phyloP scores from a whole-genome alignment of 2,329 filamentous ascomycete genomes.

The Hymenoscyphus albidus region DNA sequence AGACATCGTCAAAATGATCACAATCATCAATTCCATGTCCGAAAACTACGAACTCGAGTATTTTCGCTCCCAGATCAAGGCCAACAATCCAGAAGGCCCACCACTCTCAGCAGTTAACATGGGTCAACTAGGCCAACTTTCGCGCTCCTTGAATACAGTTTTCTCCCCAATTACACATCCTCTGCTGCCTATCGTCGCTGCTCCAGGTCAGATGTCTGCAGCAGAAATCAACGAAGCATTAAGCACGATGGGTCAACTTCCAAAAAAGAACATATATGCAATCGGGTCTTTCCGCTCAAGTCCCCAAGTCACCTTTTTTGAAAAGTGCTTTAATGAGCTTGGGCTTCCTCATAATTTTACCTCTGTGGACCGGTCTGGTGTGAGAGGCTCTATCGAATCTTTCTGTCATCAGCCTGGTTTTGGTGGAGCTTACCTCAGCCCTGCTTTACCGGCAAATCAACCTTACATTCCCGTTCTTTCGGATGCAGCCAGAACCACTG shows the following conservation, averaged over 20 bases:
- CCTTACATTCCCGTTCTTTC: constrained; percentile 63
- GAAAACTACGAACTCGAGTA: constrained; percentile 90
- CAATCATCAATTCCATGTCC: constrained; percentile 74
- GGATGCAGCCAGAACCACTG: constrained; percentile 73
- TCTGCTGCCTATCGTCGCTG: constrained; percentile 76
- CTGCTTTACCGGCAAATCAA: constrained; percentile 57
- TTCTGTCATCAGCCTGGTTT: constrained; percentile 72
- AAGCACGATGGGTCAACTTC: constrained; percentile 74
- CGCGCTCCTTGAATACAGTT: constrained; percentile 76
- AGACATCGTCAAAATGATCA: constrained; percentile 89
- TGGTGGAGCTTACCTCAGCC: constrained; percentile 77
- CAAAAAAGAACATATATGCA: constrained; percentile 75
- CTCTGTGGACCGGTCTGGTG: constrained; percentile 63
- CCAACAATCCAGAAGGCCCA: constrained; percentile 63
- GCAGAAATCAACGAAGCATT: constrained; percentile 80
- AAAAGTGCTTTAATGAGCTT: constrained; percentile 77
- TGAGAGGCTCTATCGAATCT: constrained; percentile 63
- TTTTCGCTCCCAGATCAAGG: constrained; percentile 73
- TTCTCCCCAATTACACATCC: constrained; percentile 88
- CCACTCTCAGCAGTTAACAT: constrained; percentile 83
- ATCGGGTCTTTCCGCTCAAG: constrained; percentile 68
- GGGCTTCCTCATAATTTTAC: constrained; percentile 81
- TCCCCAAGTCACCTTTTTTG: constrained; percentile 78
- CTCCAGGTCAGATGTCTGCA: constrained; percentile 79
- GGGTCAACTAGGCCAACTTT: constrained; percentile 81